These are phyloP conservation scores for Pseudovirgaria hyperparasitica DNA, from an alignment of 2,329 filamentous ascomycete genomes.

Conservation along the genomic window DNA sequence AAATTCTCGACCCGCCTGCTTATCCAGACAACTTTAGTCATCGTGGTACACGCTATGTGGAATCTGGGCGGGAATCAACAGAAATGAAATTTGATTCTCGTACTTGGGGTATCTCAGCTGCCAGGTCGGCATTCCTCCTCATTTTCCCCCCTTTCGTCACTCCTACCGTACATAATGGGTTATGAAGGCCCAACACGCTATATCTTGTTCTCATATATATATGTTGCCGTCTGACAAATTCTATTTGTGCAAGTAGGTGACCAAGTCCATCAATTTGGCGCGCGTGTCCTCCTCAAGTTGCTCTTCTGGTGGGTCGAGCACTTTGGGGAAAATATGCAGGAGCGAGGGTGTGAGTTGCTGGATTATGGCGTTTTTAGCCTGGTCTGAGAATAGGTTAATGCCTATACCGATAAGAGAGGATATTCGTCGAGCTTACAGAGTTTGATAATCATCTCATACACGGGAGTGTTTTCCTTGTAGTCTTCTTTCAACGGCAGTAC, in stretches of 20 bases:
- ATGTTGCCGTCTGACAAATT: too few species aligned
- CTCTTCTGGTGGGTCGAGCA: conserved; percentile 57
- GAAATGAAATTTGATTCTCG: too few species aligned
- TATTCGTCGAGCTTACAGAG: conserved; percentile 49
- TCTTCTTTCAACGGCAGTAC: conserved; percentile 84
- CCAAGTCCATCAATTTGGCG: conserved; percentile 50
- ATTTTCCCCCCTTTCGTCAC: too few species aligned
- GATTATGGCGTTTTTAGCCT: conserved; percentile 55
- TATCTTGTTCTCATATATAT: too few species aligned
- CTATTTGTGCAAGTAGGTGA: conserved; percentile 36
- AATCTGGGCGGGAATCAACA: too few species aligned
- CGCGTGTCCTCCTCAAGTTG: conserved; percentile 65
- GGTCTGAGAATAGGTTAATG: conserved; percentile 33
- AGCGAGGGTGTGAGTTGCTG: conserved; percentile 58
- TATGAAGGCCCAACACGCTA: too few species aligned
- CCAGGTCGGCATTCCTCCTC: too few species aligned
- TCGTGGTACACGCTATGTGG: too few species aligned
- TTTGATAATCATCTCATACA: conserved; percentile 81
- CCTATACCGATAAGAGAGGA: conserved; percentile 4
- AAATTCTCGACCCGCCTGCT: too few species aligned
- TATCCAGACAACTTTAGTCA: too few species aligned
- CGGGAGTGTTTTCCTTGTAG: conserved; percentile 89
- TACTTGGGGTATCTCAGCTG: too few species aligned
- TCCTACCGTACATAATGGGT: too few species aligned
- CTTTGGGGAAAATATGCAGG: conserved; percentile 58